These are phyloP conservation scores for Kodamaea sp. DNA, from an alignment of 1,139 yeast genomes.

Conservation along the genomic window DNA sequence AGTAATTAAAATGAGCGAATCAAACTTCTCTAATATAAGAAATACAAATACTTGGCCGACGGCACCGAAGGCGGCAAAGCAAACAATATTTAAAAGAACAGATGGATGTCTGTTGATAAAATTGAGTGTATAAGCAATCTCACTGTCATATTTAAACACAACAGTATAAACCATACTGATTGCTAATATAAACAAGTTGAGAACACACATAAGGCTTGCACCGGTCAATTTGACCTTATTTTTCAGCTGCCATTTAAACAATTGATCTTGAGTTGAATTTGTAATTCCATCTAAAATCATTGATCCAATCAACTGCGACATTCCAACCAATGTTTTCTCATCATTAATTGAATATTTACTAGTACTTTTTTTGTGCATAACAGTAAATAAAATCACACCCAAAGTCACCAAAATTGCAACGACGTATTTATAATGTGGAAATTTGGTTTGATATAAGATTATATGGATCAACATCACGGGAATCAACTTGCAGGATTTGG, in stretches of 20 bases:
- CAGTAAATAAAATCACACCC: conserved; percentile 80
- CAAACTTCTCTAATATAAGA: conserved; percentile 76
- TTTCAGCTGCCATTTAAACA: conserved; percentile 46
- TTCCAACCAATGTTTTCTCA: conserved; percentile 51
- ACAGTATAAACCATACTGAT: conserved; percentile 40
- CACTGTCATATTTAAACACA: conserved; percentile 39
- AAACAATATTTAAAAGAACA: conserved; percentile 55
- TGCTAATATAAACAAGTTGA: conserved; percentile 57
- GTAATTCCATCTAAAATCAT: conserved; percentile 86
- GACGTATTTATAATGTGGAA: conserved; percentile 70
- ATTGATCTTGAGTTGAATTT: conserved; percentile 87
- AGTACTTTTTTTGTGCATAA: conserved; percentile 30
- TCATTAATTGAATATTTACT: conserved; percentile 29
- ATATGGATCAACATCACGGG: conserved; percentile 89
- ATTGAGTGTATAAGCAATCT: conserved; percentile 43
- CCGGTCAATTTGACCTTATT: conserved; percentile 47
- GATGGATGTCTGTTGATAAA: conserved; percentile 49
- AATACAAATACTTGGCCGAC: conserved; percentile 91
- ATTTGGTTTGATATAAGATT: conserved; percentile 64
- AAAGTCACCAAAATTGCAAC: conserved; percentile 74
- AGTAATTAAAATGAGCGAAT: conserved; percentile 79
- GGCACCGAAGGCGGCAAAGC: conserved; percentile 80
- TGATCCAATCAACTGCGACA: conserved; percentile 54
- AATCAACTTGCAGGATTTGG: conserved; percentile 88
- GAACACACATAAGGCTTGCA: conserved; percentile 80